Base-by-base conservation (phyloP, 163 green algal genomes). In the Volvox carteri region DNA sequence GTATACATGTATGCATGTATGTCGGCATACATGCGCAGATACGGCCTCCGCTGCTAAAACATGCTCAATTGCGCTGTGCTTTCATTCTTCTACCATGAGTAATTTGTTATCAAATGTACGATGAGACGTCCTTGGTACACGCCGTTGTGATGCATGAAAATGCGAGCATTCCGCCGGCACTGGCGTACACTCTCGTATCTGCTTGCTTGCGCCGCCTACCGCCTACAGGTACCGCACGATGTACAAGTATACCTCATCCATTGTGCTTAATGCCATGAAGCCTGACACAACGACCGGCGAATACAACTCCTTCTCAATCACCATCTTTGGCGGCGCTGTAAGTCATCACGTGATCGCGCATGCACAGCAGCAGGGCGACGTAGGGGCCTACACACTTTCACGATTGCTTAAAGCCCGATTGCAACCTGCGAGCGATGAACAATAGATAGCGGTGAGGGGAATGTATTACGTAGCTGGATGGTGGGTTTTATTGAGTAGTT, bases 161-260 rank as follows among this genome's bases (percentile, higher is more conserved):
- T 58, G 48, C 48, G 14, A 23, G 48, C 14, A 58, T 58, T 58
- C 14, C 48, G 12, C 11, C 48, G 48, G 48, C 14, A 11, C 48
- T 14, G 14, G 48, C 14, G 11, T 58, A 58, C 48, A 58, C 48
- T 14, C 14, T 58, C 48, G 12, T 14, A 58, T 14, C 48, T 58
- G 48, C 14, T 23, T 14, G 48, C 48, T 14, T 58, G 12, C 48
- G 14, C 48, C 48, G 14, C 14, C 48, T 14, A 23, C 48, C 48
- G 14, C 48, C 48, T 58, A 58, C 73, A 81, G 73, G 25, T 81
- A 42, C 42, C 25, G 48, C 73, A 81, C 73, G 28, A 81, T 81
- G 73, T 81, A 81, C 44, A 41, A 39, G 42, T 62, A 65, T 39
- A 81, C 73, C 11, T 60, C 73, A 28, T 37, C 44, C 12, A 41